phyloP scores from a whole-genome alignment of 306 rosid genomes.

The Fragaria vesca region DNA sequence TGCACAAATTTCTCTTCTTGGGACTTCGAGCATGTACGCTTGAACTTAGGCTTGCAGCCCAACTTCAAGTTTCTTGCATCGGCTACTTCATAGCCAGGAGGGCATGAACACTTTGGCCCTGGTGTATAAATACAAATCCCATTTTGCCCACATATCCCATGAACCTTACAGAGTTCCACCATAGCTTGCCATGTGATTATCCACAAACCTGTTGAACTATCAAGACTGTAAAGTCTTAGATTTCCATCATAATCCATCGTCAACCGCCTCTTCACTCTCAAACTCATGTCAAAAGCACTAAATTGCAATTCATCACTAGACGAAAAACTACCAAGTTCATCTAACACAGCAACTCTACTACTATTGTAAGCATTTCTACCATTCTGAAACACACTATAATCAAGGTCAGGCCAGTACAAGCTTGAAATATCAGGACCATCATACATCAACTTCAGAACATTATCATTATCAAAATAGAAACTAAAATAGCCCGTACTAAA shows the following conservation, averaged over 20 bases:
- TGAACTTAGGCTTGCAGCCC: conserved; percentile 44
- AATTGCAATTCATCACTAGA: conserved; percentile 25
- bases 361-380: conserved; percentile 7
- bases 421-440: conserved; percentile 32
- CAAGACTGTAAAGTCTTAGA: conserved; percentile 37
- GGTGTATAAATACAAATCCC: conserved; percentile 13
- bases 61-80: conserved; percentile 10
- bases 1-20: conserved; percentile 23
- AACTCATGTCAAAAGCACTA: conserved; percentile 22
- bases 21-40: conserved; percentile 2
- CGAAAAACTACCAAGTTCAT: conserved; percentile 15
- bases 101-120: conserved; percentile 25
- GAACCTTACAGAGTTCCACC: conserved; percentile 38
- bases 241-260: conserved; percentile 43
- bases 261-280: conserved; percentile 33
- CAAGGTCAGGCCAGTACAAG: conserved; percentile 29
- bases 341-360: conserved; percentile 26
- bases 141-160: conserved; percentile 39
- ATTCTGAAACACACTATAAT: not conserved
- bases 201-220: conserved; percentile 31
- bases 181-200: conserved; percentile 47
- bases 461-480: conserved; percentile 24
- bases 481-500: conserved; percentile 24
- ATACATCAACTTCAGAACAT: conserved; percentile 22
- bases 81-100: conserved; percentile 23